Percentiles rank a stretch among this genome's conserved stretches.
phyloP scores from a whole-genome alignment of 179 eudicot species.

The Kewa caespitosa region DNA sequence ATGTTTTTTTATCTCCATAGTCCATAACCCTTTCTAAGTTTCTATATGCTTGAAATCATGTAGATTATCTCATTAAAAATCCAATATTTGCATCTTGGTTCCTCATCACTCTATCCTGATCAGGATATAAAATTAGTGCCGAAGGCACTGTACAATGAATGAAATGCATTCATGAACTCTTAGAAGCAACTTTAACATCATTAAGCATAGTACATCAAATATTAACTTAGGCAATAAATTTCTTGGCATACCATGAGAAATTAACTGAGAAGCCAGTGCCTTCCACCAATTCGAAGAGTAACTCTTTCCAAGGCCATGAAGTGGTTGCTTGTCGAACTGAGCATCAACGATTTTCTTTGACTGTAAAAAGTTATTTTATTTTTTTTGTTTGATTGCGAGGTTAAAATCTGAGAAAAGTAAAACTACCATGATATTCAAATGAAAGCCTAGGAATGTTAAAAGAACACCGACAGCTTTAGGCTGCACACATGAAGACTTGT shows the following conservation, averaged over 20 bases:
- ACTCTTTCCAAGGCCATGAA: constrained; percentile 85
- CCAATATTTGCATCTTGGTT: no score
- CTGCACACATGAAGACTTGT: background rate
- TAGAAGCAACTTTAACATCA: background rate
- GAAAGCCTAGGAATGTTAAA: background rate
- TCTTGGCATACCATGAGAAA: constrained; percentile 50
- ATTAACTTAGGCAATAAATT: background rate
- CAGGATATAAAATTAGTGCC: no score
- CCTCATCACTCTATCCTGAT: no score
- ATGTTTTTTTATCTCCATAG: no score
- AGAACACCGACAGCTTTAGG: background rate
- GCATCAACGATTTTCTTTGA: constrained; percentile 65
- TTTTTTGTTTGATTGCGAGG: no score
- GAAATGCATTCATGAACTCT: background rate
- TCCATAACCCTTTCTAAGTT: no score
- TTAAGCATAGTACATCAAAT: background rate
- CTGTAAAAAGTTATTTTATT: constrained; percentile 48
- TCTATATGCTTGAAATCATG: no score
- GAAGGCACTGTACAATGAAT: background rate
- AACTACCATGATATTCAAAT: background rate
- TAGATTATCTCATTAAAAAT: no score
- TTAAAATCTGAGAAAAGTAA: no score
- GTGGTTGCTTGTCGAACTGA: constrained; percentile 70
- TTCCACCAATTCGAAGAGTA: constrained; percentile 89
- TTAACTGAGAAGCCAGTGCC: constrained; percentile 56